Evolutionary conservation across 345 rosid species (phyloP).

Genomic region (Eutrema heterophyllum): DNA sequence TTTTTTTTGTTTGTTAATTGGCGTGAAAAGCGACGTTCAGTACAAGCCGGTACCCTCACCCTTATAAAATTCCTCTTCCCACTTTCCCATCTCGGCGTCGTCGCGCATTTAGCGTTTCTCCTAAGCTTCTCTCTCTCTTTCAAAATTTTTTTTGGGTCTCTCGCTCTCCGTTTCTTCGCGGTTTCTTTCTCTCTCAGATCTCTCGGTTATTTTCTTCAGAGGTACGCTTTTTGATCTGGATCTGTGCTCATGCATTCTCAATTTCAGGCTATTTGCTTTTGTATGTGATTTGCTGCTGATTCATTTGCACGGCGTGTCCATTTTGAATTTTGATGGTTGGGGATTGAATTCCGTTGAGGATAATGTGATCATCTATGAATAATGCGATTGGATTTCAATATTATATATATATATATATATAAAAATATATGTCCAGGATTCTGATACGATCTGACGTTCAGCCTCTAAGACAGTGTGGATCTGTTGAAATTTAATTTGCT

Average conservation of each 20-base stretch:
- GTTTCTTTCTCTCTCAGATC: conserved; percentile 3
- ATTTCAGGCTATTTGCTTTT: background rate
- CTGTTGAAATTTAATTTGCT: background rate
- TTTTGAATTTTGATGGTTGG: background rate
- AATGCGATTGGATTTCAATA: background rate
- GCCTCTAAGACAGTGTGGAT: background rate
- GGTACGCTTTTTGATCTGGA: conserved; percentile 18
- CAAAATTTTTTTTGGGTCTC: background rate
- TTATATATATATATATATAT: too few species aligned
- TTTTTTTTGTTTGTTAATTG: background rate
- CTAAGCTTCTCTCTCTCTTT: conserved; percentile 15
- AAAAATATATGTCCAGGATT: background rate
- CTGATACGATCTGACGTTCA: background rate
- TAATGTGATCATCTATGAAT: background rate
- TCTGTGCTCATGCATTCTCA: conserved; percentile 6
- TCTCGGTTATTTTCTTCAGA: background rate
- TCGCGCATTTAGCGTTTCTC: conserved; percentile 20
- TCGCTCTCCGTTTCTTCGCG: conserved; percentile 15
- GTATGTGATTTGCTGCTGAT: background rate
- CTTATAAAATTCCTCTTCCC: background rate
- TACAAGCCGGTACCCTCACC: background rate
- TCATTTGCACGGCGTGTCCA: background rate
- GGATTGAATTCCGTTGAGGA: background rate
- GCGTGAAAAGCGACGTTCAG: conserved; percentile 1
- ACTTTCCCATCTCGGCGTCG: background rate